phyloP scores from a whole-genome alignment of 140 eudicot species.

The Ambrosia hybrid region DNA sequence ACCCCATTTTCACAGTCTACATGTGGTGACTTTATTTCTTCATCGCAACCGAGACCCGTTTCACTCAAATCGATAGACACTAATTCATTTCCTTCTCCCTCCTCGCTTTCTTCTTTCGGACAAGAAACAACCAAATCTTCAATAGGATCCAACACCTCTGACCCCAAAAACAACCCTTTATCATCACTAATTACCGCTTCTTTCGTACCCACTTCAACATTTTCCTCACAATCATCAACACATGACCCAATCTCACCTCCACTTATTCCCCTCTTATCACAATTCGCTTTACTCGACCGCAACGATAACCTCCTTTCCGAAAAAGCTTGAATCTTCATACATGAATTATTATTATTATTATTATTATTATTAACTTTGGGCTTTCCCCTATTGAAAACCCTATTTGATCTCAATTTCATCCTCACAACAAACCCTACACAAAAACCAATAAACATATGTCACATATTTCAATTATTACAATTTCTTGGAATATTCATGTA shows the following conservation, averaged over 20 bases:
- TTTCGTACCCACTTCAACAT: slow-evolving; percentile 15
- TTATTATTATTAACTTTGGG: not conserved
- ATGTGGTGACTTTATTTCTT: not conserved
- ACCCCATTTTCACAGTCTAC: slow-evolving; percentile 28
- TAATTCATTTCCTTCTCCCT: slow-evolving; percentile 25
- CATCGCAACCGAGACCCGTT: slow-evolving; percentile 5
- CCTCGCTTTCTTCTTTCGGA: slow-evolving; percentile 21
- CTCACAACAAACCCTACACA: slow-evolving; percentile 25
- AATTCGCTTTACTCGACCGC: slow-evolving; percentile 10
- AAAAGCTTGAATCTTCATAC: not conserved
- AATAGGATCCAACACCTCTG: slow-evolving; percentile 26
- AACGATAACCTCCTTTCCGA: slow-evolving; percentile 8
- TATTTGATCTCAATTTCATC: slow-evolving; percentile 41
- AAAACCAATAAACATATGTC: not conserved
- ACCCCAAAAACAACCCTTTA: slow-evolving; percentile 29
- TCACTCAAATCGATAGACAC: slow-evolving; percentile 14
- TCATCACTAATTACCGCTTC: slow-evolving; percentile 18
- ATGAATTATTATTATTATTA: too few relatives aligned
- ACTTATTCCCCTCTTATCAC: slow-evolving; percentile 20
- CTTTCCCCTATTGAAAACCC: slow-evolving; percentile 27
- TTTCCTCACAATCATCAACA: not conserved
- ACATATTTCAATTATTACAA: slow-evolving; percentile 15
- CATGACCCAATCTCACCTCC: slow-evolving; percentile 5
- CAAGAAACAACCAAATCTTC: slow-evolving; percentile 26
- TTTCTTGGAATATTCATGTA: not conserved